Conservation (phyloP, 2,329 filamentous ascomycete genomes). For the Canariomyces notabilis region DNA sequence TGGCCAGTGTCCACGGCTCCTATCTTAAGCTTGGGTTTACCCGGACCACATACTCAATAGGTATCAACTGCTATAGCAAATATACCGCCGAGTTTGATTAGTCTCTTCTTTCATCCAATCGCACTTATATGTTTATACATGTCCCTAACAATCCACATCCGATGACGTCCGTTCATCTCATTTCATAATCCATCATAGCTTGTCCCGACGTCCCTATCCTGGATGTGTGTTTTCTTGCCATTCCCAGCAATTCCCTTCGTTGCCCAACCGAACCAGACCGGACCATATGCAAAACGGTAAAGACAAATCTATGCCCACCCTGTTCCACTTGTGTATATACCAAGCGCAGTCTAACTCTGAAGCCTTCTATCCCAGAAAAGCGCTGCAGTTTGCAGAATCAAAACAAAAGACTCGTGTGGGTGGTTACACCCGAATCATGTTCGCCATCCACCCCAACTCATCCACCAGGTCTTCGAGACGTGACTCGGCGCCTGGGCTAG, state of each 20-base stretch:
- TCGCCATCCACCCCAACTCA: constrained; percentile 50
- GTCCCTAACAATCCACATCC: not conserved
- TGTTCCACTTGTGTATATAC: not conserved
- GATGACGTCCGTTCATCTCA: too few relatives aligned
- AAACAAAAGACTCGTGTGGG: not conserved
- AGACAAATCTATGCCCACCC: not conserved
- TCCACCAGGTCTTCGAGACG: constrained; percentile 34
- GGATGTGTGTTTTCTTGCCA: too few relatives aligned
- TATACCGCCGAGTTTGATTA: too few relatives aligned
- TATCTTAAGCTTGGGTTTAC: too few relatives aligned
- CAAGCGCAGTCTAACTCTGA: not conserved
- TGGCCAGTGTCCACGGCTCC: too few relatives aligned
- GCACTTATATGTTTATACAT: not conserved
- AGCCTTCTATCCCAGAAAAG: not conserved
- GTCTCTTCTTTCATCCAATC: too few relatives aligned
- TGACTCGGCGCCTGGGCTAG: constrained; percentile 29
- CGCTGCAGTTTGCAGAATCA: not conserved
- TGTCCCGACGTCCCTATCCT: too few relatives aligned
- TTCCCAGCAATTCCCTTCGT: too few relatives aligned
- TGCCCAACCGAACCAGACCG: too few relatives aligned
- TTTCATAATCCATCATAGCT: too few relatives aligned
- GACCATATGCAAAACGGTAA: not conserved
- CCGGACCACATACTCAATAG: too few relatives aligned
- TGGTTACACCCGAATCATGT: constrained; percentile 38
- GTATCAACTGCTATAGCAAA: too few relatives aligned